These are phyloP conservation scores for Globisporangium cederbergense DNA, from an alignment of 352 stramenopile genomes.

Conservation along the genomic window DNA sequence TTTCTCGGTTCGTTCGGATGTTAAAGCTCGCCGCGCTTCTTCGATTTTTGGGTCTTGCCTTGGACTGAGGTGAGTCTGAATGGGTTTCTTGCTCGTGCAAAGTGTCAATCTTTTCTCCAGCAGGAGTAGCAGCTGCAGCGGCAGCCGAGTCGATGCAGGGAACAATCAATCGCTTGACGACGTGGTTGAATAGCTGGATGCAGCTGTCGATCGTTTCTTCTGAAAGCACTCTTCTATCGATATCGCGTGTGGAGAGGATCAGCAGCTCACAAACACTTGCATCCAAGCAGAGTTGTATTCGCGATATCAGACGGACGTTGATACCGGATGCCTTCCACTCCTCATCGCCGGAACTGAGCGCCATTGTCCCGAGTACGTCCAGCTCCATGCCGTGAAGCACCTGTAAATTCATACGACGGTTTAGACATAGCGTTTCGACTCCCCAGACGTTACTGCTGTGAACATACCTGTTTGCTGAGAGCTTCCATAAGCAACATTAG, in stretches of 20 bases:
- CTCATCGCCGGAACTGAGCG: constrained; percentile 26
- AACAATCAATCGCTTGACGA: constrained; percentile 53
- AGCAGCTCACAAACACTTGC: constrained; percentile 69
- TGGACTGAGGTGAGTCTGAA: constrained; percentile 1
- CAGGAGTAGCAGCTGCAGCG: constrained; percentile 24
- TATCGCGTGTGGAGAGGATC: constrained; percentile 61
- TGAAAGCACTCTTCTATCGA: constrained; percentile 69
- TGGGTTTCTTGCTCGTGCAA: constrained; percentile 1
- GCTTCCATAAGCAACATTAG: constrained; percentile 48
- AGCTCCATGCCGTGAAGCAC: constrained; percentile 25
- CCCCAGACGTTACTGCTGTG: not conserved
- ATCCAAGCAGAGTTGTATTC: constrained; percentile 49
- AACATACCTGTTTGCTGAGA: constrained; percentile 56
- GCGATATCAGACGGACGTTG: constrained; percentile 31
- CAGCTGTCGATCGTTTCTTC: constrained; percentile 86
- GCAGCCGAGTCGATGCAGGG: constrained; percentile 64
- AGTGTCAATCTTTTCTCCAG: constrained; percentile 13
- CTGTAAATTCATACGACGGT: not conserved
- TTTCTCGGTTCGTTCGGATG: constrained; percentile 45
- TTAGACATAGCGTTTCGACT: not conserved
- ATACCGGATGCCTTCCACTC: constrained; percentile 34
- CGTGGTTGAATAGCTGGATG: constrained; percentile 57
- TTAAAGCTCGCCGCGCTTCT: constrained; percentile 29
- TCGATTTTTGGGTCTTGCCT: not conserved
- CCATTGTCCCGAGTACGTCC: constrained; percentile 31